Conservation (phyloP, 306 rosid species). For the Dalbergia cultrata region DNA sequence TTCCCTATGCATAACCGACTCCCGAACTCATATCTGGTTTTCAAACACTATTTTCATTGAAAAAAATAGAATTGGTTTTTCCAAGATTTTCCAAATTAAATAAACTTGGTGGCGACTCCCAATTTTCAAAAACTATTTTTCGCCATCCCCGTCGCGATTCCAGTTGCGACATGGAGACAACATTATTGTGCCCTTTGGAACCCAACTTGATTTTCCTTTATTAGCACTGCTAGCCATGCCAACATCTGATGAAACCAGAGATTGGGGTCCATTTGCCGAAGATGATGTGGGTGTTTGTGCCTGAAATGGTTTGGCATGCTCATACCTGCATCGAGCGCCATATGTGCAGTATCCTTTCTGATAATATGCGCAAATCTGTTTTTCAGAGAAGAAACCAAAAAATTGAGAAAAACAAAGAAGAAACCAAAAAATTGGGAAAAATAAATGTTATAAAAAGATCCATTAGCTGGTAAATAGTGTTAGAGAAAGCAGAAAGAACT, state of each 20-base stretch:
- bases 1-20: no score
- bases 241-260: conserved; percentile 50
- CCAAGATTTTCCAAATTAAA: no score
- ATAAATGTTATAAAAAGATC: no score
- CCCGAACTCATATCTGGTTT: no score
- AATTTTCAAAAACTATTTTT: no score
- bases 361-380: conserved; percentile 76
- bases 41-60: no score
- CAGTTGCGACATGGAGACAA: conserved; percentile 51
- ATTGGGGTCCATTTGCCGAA: conserved; percentile 53
- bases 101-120: no score
- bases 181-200: conserved; percentile 49
- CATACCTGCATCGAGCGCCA: conserved; percentile 89
- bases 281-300: conserved; percentile 38
- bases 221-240: conserved; percentile 14
- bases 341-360: conserved; percentile 77
- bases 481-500: not conserved
- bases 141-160: no score
- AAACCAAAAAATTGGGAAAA: not conserved
- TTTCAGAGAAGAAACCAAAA: not conserved
- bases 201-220: conserved; percentile 53
- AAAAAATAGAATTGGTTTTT: no score
- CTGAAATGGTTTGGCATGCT: conserved; percentile 70
- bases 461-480: not conserved
- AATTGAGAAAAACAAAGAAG: not conserved